Conservation (phyloP, 192 early-diverging fungal genomes). For the Umbelopsis vinacea region DNA sequence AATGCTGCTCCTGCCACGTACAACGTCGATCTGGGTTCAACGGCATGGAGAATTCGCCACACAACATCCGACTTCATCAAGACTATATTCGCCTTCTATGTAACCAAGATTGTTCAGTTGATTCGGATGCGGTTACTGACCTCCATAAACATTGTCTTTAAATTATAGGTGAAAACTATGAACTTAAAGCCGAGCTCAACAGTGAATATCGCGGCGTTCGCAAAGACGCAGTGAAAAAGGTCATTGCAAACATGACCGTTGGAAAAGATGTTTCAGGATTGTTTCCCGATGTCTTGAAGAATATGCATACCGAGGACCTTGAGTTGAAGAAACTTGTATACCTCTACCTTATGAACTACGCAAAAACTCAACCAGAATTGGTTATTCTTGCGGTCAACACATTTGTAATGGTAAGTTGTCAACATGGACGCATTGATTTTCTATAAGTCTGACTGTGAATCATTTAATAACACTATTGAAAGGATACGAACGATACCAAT, state of each 20-base stretch:
- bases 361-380: conserved; percentile 93
- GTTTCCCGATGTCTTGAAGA: conserved; percentile 97
- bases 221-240: conserved; percentile 97
- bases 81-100: background rate
- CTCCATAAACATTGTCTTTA: background rate
- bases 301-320: conserved; percentile 99
- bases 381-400: conserved; percentile 97
- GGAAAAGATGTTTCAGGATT: conserved; percentile 96
- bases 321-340: conserved; percentile 99
- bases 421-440: too few species aligned
- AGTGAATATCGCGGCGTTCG: conserved; percentile 94
- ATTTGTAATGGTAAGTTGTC: conserved; percentile 82
- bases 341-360: conserved; percentile 98
- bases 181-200: conserved; percentile 96
- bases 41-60: background rate
- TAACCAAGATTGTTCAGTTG: background rate
- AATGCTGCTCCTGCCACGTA: background rate
- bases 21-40: background rate
- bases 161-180: conserved; percentile 92
- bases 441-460: background rate
- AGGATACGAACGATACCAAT: conserved; percentile 94
- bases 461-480: background rate
- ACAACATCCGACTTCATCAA: background rate
- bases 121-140: background rate
- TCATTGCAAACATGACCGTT: conserved; percentile 99